Evolutionary conservation across 768 basidiomycete genomes (phyloP).

Genomic region (Lactifluus piperatus): DNA sequence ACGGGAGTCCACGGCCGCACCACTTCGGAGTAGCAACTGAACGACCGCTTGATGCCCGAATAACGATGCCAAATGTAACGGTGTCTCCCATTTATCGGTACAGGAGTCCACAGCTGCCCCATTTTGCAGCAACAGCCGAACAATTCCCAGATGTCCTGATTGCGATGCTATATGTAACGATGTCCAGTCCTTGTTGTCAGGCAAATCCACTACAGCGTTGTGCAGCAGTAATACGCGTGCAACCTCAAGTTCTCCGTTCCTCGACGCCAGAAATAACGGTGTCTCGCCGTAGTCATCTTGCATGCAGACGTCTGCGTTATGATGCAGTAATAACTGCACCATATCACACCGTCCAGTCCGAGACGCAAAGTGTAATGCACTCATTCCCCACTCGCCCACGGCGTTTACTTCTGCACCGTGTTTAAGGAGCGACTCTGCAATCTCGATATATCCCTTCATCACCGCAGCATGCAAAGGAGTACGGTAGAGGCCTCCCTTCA

Average conservation of each 20-base stretch:
- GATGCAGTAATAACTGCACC: neutral
- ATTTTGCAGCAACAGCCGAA: no score
- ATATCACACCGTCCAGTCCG: neutral
- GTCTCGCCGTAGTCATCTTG: neutral
- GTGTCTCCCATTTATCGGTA: no score
- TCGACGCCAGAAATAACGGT: neutral
- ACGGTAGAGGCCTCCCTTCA: neutral
- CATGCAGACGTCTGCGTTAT: neutral
- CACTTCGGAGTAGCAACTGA: no score
- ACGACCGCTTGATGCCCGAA: no score
- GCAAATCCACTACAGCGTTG: neutral
- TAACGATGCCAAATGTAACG: no score
- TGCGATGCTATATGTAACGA: neutral
- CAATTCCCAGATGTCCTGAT: neutral
- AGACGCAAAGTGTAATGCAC: neutral
- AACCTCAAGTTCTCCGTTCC: neutral
- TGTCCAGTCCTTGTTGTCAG: neutral
- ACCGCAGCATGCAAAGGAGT: neutral
- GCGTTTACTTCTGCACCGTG: neutral
- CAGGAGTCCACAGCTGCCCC: no score
- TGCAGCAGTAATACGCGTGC: neutral
- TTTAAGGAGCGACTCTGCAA: neutral
- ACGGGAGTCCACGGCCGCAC: no score
- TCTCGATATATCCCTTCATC: neutral
- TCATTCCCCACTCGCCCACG: fast-evolving